These are phyloP conservation scores for Byssothecium circinans DNA, from an alignment of 2,329 filamentous ascomycete genomes.

Conservation along the genomic window DNA sequence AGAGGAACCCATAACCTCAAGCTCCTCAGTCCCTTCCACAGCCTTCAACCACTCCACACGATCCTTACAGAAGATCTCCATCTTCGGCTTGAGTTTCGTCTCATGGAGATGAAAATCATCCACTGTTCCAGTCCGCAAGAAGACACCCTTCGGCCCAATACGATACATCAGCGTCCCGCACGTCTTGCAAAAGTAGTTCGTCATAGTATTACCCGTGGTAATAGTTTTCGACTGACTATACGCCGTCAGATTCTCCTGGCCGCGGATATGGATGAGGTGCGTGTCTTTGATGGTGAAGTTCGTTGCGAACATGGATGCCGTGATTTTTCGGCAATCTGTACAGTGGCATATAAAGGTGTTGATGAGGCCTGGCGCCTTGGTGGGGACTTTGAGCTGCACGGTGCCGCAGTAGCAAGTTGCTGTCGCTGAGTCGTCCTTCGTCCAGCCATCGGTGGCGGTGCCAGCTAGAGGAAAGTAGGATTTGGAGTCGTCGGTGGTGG, in stretches of 20 bases:
- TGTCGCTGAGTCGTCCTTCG: slow-evolving; percentile 22
- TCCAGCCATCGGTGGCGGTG: slow-evolving; percentile 19
- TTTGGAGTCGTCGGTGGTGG: neutral
- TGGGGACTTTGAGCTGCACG: slow-evolving; percentile 40
- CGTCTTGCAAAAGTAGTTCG: slow-evolving; percentile 58
- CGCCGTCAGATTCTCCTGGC: slow-evolving; percentile 51
- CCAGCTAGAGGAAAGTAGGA: slow-evolving; percentile 17
- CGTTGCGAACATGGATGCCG: slow-evolving; percentile 61
- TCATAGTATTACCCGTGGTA: slow-evolving; percentile 53
- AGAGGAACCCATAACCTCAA: neutral
- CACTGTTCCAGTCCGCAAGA: slow-evolving; percentile 62
- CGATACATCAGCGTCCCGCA: slow-evolving; percentile 67
- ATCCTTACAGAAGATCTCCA: slow-evolving; percentile 58
- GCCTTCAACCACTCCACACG: slow-evolving; percentile 53
- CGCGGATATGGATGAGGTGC: slow-evolving; percentile 53
- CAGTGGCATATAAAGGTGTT: slow-evolving; percentile 63
- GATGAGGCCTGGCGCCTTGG: slow-evolving; percentile 50
- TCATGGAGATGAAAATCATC: slow-evolving; percentile 63
- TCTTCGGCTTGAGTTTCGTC: slow-evolving; percentile 56
- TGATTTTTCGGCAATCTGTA: slow-evolving; percentile 63
- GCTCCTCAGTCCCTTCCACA: neutral
- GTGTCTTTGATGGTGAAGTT: slow-evolving; percentile 55
- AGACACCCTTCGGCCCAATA: slow-evolving; percentile 50
- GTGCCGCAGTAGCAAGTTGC: slow-evolving; percentile 28
- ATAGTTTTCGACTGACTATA: slow-evolving; percentile 48